Conservation (phyloP, 1,284 basidiomycete species). For the Rhodotorula sp. region DNA sequence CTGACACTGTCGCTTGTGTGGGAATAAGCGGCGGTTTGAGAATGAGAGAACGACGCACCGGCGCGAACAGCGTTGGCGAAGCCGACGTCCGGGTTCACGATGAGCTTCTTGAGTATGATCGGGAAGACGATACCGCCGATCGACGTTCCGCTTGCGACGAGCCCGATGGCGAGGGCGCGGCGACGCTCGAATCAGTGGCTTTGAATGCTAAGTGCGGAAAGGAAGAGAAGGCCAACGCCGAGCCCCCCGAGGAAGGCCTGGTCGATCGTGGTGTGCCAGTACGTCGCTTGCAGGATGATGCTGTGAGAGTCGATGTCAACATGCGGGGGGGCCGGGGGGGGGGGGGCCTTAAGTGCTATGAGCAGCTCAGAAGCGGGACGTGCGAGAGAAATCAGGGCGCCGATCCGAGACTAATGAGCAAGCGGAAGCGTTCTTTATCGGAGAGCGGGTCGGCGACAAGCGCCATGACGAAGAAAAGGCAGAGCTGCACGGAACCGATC, state of each 20-base stretch:
- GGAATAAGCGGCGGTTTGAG: too few relatives aligned
- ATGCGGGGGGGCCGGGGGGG: too few relatives aligned
- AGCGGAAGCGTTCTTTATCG: slow-evolving; percentile 16
- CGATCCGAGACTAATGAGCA: slow-evolving; percentile 6
- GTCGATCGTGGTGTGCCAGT: slow-evolving; percentile 16
- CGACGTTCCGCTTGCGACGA: slow-evolving; percentile 22
- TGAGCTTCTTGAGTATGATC: slow-evolving; percentile 30
- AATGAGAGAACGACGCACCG: neutral
- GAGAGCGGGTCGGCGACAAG: slow-evolving; percentile 18
- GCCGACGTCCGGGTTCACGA: slow-evolving; percentile 15
- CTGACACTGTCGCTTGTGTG: neutral
- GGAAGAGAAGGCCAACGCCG: slow-evolving; percentile 26
- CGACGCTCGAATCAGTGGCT: slow-evolving; percentile 17
- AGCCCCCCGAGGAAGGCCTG: slow-evolving; percentile 28
- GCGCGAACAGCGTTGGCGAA: slow-evolving; percentile 13
- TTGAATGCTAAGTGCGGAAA: slow-evolving; percentile 17
- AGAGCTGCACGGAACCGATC: slow-evolving; percentile 28
- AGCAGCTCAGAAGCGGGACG: neutral
- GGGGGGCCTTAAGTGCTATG: neutral
- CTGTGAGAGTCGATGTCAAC: neutral
- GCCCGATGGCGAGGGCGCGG: slow-evolving; percentile 12
- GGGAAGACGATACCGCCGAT: slow-evolving; percentile 25
- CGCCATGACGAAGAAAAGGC: slow-evolving; percentile 24
- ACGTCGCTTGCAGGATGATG: slow-evolving; percentile 22
- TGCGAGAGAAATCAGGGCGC: neutral